Evolutionary conservation across 805 yeast species (phyloP), one percentile per base, ranked within the genome.

Genomic region (Geotrichum ghanense): DNA sequence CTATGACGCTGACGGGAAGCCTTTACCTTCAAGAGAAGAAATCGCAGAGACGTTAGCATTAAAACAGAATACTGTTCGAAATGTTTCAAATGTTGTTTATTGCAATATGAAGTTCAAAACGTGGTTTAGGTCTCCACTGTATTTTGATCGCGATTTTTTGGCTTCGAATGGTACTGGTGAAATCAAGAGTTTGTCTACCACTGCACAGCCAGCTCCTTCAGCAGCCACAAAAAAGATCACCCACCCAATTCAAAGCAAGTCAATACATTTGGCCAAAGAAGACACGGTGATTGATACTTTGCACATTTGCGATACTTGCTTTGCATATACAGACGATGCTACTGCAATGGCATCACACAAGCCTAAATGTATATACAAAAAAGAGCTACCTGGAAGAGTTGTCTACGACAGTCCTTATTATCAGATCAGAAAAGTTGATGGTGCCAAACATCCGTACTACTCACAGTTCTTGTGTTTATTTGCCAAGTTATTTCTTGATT

Each of bases 41-140:
- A 22, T 26, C 40, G 24, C 5, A 41, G 41, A 31, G 20, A 22
- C 27, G 22, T 5, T 17, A 12, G 44, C 44, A 16, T 12, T 22
- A 21, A 16, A 43, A 22, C 17, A 19, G 16, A 31, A 31, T 12
- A 31, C 12, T 22, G 43, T 42, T 1, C 48, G 84, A 12, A 89
- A 89, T 66, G 79, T 89, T 40, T 63, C 60, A 5, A 61, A 73
- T 22, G 84, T 90, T 6, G 73, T 71, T 26, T 75, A 85, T 50
- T 97, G 96, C 0, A 70, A 73, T 19, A 73, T 70, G 53, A 74
- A 73, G 49, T 78, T 89, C 51, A 73, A 78, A 46, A 81, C 97
- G 2, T 87, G 97, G 96, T 88, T 83, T 60, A 92, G 94, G 0
- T 83, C 83, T 55, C 75, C 85, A 2, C 94, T 87, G 0, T 82